A percentile compares a stretch with the other conserved stretches of the same genome.
Evolutionary conservation across 441 rosid genomes (phyloP).

Genomic region (Euphorbia corollata): DNA sequence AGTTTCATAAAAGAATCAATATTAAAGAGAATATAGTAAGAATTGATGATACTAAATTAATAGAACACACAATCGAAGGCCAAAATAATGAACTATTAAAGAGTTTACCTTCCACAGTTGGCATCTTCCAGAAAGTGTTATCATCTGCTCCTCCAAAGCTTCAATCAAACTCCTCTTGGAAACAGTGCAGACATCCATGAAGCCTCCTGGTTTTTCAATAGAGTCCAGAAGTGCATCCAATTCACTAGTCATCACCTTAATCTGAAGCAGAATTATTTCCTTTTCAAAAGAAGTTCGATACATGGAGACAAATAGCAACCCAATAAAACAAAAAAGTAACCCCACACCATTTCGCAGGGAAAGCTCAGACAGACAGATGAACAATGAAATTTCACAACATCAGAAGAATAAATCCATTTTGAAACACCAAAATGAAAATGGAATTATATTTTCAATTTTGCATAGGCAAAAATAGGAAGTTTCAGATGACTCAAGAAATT

Average conservation of each 20-base stretch:
- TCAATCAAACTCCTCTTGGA: conserved; percentile 54
- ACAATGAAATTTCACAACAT: not conserved
- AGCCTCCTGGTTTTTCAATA: conserved; percentile 76
- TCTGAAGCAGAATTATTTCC: conserved; percentile 34
- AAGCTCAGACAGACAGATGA: not conserved
- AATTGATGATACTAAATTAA: not conserved
- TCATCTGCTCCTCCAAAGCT: conserved; percentile 59
- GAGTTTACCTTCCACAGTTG: conserved; percentile 53
- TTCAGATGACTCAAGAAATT: not conserved
- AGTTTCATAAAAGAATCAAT: not conserved
- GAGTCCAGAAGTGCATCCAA: conserved; percentile 63
- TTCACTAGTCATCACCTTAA: conserved; percentile 73
- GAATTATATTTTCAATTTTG: not conserved
- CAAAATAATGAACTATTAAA: not conserved
- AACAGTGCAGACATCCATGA: conserved; percentile 69
- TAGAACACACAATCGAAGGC: not conserved
- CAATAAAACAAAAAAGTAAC: not conserved
- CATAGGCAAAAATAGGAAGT: not conserved
- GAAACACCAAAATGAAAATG: not conserved
- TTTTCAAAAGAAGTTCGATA: not conserved
- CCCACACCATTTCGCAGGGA: not conserved
- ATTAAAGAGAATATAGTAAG: not conserved
- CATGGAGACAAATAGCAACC: conserved; percentile 2
- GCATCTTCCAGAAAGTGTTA: conserved; percentile 52
- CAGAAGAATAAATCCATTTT: not conserved